Conservation (phyloP, 73 alveolate species). For the Effrenium voratum region DNA sequence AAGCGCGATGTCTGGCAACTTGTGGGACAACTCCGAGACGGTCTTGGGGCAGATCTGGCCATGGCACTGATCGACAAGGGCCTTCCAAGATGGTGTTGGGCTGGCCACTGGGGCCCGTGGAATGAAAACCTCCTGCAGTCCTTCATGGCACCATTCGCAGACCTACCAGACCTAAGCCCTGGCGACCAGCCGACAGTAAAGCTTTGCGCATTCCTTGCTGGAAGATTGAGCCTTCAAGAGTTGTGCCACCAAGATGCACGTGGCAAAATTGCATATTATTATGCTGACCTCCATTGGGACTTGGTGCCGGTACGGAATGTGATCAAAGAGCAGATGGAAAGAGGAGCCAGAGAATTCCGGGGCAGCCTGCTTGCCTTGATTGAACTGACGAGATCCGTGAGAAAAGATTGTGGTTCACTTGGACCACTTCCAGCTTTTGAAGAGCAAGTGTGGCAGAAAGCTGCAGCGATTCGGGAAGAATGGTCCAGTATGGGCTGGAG, state of each 20-base stretch:
- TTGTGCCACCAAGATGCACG: slow-evolving; percentile 39
- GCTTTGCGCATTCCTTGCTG: slow-evolving; percentile 19
- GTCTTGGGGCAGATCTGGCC: slow-evolving; percentile 46
- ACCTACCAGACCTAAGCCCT: not conserved
- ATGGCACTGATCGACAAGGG: slow-evolving; percentile 68
- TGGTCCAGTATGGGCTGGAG: slow-evolving; percentile 52
- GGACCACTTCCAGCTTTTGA: slow-evolving; percentile 49
- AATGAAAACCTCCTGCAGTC: slow-evolving; percentile 52
- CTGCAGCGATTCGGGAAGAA: not conserved
- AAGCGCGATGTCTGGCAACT: not conserved
- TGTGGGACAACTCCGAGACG: not conserved
- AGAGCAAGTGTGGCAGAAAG: slow-evolving; percentile 58
- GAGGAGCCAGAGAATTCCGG: not conserved
- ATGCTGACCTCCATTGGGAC: not conserved
- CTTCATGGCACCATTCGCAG: not conserved
- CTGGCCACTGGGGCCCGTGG: slow-evolving; percentile 13
- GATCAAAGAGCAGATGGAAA: slow-evolving; percentile 30
- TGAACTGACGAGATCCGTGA: not conserved
- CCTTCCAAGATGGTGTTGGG: slow-evolving; percentile 71
- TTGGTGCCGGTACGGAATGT: slow-evolving; percentile 10
- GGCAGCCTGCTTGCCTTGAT: slow-evolving; percentile 31
- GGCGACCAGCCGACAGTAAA: not conserved
- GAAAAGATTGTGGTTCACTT: not conserved
- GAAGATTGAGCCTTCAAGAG: slow-evolving; percentile 23
- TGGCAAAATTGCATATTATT: slow-evolving; percentile 14